Evolutionary conservation across 2,329 filamentous ascomycete genomes (phyloP), one percentile per base, ranked within the genome.

Genomic region (Penicillium sp.): DNA sequence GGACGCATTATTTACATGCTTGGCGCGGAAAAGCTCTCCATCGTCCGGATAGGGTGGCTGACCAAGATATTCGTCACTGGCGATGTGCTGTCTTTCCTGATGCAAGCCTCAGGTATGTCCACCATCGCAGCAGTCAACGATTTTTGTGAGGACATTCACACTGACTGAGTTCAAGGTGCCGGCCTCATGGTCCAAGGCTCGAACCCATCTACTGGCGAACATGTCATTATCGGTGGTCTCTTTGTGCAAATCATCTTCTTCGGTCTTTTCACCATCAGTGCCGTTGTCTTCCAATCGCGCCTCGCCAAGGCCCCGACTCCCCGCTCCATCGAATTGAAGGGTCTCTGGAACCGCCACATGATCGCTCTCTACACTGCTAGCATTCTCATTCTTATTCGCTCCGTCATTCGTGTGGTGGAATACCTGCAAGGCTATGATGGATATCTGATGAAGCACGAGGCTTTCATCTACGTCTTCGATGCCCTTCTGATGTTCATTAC

Each of bases 281-380:
- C 71, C 0, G 25, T 68, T 0, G 40, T 71, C 0, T 73, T 74
- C 55, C 68, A 73, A 42, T 16, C 40, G 1, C 72, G 71, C n/a
- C 60, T 74, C 78, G 48, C 52, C 1, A 69, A 65, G 6, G 45
- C 63, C 4, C 76, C 78, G 0, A 76, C 74, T 35, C 52, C 61
- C 37, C 60, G 59, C 0, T 70, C 73, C 3, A 26, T 52, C 0
- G 62, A 65, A 4, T 38, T 76, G 28, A 52, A 53, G 4, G 22
- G 22, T 0, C 45, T 71, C 19, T 81, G 79, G 79, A 72, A 69
- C 30, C 65, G 58, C 10, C 70, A 80, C 30, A 70, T 82, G 55
- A 69, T 71, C 46, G 73, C 70, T 1, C 65, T 72, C 0, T 71
- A 68, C 35, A 51, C 65, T n/a, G 59, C 67, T 6, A 69, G 70